A percentile compares a stretch with the other conserved stretches of the same genome.
phyloP scores from a whole-genome alignment of 2,329 filamentous ascomycete genomes.

The Beauveria varroae region DNA sequence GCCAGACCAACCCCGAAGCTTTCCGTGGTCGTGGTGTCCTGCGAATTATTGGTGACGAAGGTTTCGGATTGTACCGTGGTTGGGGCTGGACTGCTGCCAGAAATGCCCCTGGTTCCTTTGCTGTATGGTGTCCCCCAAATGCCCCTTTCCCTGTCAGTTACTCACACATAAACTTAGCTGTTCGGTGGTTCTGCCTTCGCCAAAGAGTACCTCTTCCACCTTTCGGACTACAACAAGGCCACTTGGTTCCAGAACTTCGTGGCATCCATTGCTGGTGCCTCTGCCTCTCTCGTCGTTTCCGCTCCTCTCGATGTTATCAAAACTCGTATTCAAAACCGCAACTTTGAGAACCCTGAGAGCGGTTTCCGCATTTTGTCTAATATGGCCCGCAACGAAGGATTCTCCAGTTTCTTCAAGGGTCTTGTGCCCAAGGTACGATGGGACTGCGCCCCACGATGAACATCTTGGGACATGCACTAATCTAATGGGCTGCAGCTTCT shows the following conservation, averaged over 20 bases:
- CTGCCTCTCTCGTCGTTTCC: conserved; percentile 92
- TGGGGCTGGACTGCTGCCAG: conserved; percentile 97
- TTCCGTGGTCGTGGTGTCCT: conserved; percentile 91
- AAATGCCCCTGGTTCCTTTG: conserved; percentile 95
- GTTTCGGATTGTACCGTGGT: conserved; percentile 89
- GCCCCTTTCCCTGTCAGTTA: not conserved
- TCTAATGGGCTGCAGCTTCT: conserved; percentile 51
- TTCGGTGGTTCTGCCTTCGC: conserved; percentile 96
- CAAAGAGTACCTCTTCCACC: conserved; percentile 89
- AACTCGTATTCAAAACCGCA: conserved; percentile 95
- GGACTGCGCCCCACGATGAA: not conserved
- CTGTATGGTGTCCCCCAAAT: conserved; percentile 48
- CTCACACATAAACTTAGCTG: conserved; percentile 47
- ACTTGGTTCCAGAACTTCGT: conserved; percentile 95
- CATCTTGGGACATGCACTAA: conserved; percentile 16
- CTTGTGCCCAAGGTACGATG: conserved; percentile 72
- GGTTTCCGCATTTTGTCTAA: conserved; percentile 86
- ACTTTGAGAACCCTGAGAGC: conserved; percentile 96
- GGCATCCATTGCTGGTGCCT: conserved; percentile 90
- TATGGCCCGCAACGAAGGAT: conserved; percentile 88
- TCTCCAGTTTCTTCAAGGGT: conserved; percentile 92
- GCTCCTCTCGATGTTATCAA: conserved; percentile 96
- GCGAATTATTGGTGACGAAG: conserved; percentile 86
- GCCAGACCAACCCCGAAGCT: conserved; percentile 96
- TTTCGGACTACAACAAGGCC: conserved; percentile 92